phyloP scores from a whole-genome alignment of 441 rosid species.

The Omphalea diandra region DNA sequence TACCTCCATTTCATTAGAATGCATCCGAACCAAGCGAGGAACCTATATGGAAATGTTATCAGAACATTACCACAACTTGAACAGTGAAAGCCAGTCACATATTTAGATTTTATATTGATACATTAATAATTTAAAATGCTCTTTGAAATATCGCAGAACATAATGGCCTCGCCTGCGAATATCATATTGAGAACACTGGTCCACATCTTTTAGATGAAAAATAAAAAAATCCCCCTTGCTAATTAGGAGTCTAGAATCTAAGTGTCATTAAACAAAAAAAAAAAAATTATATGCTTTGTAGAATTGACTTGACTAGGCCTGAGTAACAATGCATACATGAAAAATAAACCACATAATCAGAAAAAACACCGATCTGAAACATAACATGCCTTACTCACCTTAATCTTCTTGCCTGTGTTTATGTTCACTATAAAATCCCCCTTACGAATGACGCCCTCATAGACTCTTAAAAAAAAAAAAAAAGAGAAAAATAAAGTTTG shows the following conservation, averaged over 20 bases:
- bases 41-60: conserved; percentile 49
- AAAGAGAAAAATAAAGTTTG: too few species aligned
- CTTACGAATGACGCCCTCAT: conserved; percentile 92
- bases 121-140: background rate
- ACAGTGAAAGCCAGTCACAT: too few species aligned
- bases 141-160: background rate
- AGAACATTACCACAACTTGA: conserved; percentile 15
- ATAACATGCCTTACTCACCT: conserved; percentile 51
- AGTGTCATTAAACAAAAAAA: too few species aligned
- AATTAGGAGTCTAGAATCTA: background rate
- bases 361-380: background rate
- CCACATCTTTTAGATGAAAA: background rate
- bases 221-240: too few species aligned
- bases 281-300: background rate
- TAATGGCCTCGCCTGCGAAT: background rate
- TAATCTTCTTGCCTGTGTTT: conserved; percentile 91
- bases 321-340: background rate
- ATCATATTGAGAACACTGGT: background rate
- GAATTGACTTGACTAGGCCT: background rate
- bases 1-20: conserved; percentile 98
- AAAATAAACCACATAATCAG: background rate
- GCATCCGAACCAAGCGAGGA: conserved; percentile 96
- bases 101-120: too few species aligned
- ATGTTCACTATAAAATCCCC: conserved; percentile 87
- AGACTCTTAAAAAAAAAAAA: conserved; percentile 59